These are phyloP conservation scores for Sporothrix dimorphospora DNA, from an alignment of 2,329 filamentous ascomycete species.

Conservation along the genomic window DNA sequence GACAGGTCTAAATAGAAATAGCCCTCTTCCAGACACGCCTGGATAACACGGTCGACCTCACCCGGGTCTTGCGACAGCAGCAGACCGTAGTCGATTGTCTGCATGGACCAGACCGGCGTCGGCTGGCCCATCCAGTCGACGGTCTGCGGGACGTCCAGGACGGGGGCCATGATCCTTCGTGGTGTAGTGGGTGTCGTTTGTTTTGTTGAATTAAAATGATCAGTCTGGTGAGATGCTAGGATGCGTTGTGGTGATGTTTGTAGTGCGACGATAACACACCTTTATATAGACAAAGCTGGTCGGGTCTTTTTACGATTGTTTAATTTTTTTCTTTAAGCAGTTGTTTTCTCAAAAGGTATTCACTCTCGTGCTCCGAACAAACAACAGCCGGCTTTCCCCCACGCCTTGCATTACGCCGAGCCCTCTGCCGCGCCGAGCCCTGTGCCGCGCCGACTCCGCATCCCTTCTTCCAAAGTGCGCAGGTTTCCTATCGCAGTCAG, in stretches of 20 bases:
- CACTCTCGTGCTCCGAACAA: too few species aligned
- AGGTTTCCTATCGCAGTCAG: not conserved
- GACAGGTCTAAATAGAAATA: constrained; percentile 61
- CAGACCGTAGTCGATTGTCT: constrained; percentile 55
- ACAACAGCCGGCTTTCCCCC: constrained; percentile 6
- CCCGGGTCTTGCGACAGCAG: constrained; percentile 58
- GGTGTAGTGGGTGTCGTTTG: not conserved
- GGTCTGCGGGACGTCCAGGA: constrained; percentile 46
- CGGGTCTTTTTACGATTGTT: too few species aligned
- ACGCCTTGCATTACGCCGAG: not conserved
- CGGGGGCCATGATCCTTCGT: constrained; percentile 24
- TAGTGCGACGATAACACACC: too few species aligned
- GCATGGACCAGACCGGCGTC: constrained; percentile 55
- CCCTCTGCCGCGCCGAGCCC: not conserved
- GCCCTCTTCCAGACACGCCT: constrained; percentile 54
- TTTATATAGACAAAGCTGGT: too few species aligned
- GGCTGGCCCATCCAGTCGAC: constrained; percentile 54
- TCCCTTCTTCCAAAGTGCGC: constrained; percentile 11
- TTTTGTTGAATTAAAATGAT: too few species aligned
- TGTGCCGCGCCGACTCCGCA: constrained; percentile 15
- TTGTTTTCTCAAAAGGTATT: too few species aligned
- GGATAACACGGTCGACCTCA: constrained; percentile 56
- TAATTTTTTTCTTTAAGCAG: too few species aligned
- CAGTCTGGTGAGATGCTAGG: too few species aligned
- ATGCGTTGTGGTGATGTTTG: not conserved